phyloP scores from a whole-genome alignment of 2,329 filamentous ascomycete species.

The Drechslera avenae region DNA sequence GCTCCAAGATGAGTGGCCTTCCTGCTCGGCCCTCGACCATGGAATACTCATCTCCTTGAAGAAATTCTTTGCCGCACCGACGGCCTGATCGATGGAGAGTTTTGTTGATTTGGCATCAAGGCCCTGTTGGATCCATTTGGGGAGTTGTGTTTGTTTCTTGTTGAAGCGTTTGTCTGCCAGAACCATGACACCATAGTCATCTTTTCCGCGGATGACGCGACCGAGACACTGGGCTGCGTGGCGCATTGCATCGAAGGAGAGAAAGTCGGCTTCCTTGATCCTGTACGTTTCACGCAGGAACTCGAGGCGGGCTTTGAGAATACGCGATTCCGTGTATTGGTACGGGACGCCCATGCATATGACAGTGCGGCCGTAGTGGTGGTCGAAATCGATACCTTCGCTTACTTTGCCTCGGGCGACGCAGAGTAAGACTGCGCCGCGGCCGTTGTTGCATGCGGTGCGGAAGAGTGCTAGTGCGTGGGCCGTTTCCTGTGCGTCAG shows the following conservation, averaged over 20 bases:
- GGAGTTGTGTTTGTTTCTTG: conserved; percentile 87
- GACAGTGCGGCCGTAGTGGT: conserved; percentile 95
- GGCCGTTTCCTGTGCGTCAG: conserved; percentile 95
- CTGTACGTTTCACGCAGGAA: conserved; percentile 97
- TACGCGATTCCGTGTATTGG: conserved; percentile 97
- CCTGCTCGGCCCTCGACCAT: conserved; percentile 80
- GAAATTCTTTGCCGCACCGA: conserved; percentile 87
- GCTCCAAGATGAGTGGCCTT: conserved; percentile 93
- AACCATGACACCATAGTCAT: conserved; percentile 99
- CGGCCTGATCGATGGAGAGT: conserved; percentile 92
- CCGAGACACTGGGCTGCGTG: conserved; percentile 96
- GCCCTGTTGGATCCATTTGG: conserved; percentile 94
- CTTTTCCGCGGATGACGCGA: conserved; percentile 91
- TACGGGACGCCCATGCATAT: conserved; percentile 96
- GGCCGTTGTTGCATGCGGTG: conserved; percentile 95
- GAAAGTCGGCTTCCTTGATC: conserved; percentile 94
- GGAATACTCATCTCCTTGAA: conserved; percentile 90
- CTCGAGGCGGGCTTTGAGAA: conserved; percentile 91
- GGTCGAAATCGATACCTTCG: conserved; percentile 98
- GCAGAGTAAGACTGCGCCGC: conserved; percentile 89
- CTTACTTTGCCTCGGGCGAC: conserved; percentile 97
- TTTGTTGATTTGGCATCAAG: conserved; percentile 85
- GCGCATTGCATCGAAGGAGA: conserved; percentile 99
- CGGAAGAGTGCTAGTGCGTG: conserved; percentile 95
- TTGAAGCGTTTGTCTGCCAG: conserved; percentile 91